Evolutionary conservation across 805 yeast genomes (phyloP), one percentile per base, ranked within the genome.

Genomic region (Suhomyces sp.): DNA sequence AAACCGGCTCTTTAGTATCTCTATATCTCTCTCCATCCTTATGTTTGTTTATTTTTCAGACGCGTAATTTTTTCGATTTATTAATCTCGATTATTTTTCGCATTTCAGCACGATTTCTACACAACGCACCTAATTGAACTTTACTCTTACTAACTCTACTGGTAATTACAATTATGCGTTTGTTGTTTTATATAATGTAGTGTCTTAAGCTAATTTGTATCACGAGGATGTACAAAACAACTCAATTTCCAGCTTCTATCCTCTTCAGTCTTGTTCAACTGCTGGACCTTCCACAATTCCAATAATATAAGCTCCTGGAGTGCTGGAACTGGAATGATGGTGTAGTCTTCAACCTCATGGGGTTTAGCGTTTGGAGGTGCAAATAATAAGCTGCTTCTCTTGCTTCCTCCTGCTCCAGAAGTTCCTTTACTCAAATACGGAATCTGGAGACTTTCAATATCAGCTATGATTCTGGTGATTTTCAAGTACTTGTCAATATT

Each of bases 201-300:
- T 19, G 23, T 36, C 22, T 17, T 38, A 6, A 15, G 41, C 41
- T 15, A 15, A 36, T 33, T 38, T 45, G 54, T 24, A 17, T 78
- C 83, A 57, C 84, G 65, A 8, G 85, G 84, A 54, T 82, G 86
- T 41, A 85, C 74, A 27, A 70, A 66, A 61, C 88, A 81, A 70
- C 92, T 87, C 64, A 86, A 71, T 51, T 84, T 80, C 87, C 92
- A 87, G 4, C 86, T 83, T 57, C 94, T 74, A 59, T 88, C 92
- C 42, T 78, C 82, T 53, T 85, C 87, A 38, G 76, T 71, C 53
- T 77, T 67, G 64, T 84, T 84, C 53, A 84, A 70, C 58, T 82
- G 87, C 54, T 82, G 76, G 12, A 86, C 85, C 56, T 85, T 81
- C 90, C 91, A 84, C 27, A 87, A 74, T 61, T 88, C 93, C 42